These are phyloP conservation scores for Penicillium expansum DNA, from an alignment of 2,329 filamentous ascomycete species.

Conservation along the genomic window DNA sequence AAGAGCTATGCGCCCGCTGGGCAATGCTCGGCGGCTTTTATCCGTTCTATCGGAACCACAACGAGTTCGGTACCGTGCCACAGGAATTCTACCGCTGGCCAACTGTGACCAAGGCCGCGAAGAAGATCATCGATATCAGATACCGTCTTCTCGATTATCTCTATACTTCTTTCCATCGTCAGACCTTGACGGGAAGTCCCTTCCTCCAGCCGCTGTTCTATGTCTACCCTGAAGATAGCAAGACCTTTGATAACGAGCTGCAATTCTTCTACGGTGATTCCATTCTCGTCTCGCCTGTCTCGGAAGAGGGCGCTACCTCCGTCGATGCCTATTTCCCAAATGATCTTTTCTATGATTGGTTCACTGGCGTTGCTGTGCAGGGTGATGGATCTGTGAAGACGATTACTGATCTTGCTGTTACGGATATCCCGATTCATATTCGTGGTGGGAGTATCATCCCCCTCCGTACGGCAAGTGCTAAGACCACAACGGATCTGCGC, in stretches of 20 bases:
- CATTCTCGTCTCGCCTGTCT: constrained; percentile 58
- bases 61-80: constrained; percentile 50
- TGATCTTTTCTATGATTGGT: constrained; percentile 61
- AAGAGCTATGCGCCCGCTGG: constrained; percentile 73
- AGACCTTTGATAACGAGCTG: constrained; percentile 52
- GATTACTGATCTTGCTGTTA: constrained; percentile 47
- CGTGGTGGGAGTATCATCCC: constrained; percentile 62
- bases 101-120: constrained; percentile 61
- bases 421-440: constrained; percentile 61
- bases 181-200: constrained; percentile 61
- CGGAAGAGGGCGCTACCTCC: constrained; percentile 50
- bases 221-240: constrained; percentile 59
- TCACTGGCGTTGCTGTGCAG: constrained; percentile 47
- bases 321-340: constrained; percentile 58
- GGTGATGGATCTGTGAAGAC: constrained; percentile 49
- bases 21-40: constrained; percentile 69
- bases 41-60: constrained; percentile 75
- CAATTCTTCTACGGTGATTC: constrained; percentile 61
- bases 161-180: constrained; percentile 67
- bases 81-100: constrained; percentile 75
- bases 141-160: constrained; percentile 77
- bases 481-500: constrained; percentile 60
- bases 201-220: constrained; percentile 70
- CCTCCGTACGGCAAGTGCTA: constrained; percentile 51
- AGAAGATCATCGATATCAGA: constrained; percentile 67